phyloP scores from a whole-genome alignment of 169 alveolate genomes.

The Plasmodium berghei region DNA sequence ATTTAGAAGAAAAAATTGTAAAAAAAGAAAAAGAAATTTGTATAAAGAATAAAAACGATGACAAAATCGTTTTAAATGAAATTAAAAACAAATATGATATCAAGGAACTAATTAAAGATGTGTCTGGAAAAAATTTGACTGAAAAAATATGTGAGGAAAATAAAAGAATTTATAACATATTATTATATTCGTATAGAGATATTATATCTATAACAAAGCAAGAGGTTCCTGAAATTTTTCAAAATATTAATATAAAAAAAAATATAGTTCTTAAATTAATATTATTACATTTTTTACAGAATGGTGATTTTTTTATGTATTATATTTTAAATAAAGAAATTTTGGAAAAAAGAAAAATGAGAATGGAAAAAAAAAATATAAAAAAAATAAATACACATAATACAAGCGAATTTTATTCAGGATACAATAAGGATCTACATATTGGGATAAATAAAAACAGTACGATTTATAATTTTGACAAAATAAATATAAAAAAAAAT shows the following conservation, averaged over 20 bases:
- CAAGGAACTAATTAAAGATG: constrained; percentile 48
- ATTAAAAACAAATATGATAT: constrained; percentile 9
- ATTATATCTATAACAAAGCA: constrained; percentile 59
- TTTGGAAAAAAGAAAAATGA: constrained; percentile 24
- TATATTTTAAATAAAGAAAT: constrained; percentile 61
- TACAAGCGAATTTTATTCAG: background rate
- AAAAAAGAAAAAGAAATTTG: constrained; percentile 2
- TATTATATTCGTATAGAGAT: constrained; percentile 52
- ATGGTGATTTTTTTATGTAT: constrained; percentile 72
- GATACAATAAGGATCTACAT: background rate
- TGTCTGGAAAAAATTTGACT: constrained; percentile 7
- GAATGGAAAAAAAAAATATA: constrained; percentile 20
- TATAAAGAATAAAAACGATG: background rate
- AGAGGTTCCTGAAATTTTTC: constrained; percentile 59
- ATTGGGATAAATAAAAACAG: background rate
- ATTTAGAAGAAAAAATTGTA: constrained; percentile 50
- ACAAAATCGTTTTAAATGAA: background rate
- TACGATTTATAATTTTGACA: background rate
- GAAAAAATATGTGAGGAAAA: constrained; percentile 60
- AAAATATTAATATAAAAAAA: constrained; percentile 37
- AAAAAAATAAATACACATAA: background rate
- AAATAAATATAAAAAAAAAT: background rate
- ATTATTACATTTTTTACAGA: constrained; percentile 65
- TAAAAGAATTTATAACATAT: constrained; percentile 39
- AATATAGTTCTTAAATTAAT: constrained; percentile 53